Percentiles rank a stretch among this genome's conserved stretches.
These are phyloP conservation scores for Microsporum audouinii DNA, from an alignment of 2,329 filamentous ascomycete species.

Conservation along the genomic window DNA sequence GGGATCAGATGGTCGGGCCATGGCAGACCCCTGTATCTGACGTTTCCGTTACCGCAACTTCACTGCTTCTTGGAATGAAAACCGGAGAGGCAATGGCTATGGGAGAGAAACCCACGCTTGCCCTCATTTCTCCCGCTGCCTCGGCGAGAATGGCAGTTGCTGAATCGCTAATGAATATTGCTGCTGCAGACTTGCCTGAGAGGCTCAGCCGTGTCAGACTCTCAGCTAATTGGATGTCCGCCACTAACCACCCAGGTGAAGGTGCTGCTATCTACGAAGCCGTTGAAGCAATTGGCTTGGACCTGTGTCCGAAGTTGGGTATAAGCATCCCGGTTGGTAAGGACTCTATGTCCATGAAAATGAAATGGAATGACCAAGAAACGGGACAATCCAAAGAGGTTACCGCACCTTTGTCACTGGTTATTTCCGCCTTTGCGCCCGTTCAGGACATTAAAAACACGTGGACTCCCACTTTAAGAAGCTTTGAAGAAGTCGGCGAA, in stretches of 20 bases:
- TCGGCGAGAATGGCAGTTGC: conserved; percentile 95
- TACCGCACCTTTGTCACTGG: conserved; percentile 78
- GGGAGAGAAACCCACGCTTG: conserved; percentile 82
- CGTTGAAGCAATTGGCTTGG: conserved; percentile 83
- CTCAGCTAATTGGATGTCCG: conserved; percentile 98
- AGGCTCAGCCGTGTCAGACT: conserved; percentile 70
- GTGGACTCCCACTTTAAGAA: conserved; percentile 82
- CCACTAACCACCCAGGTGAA: conserved; percentile 85
- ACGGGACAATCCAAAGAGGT: conserved; percentile 65
- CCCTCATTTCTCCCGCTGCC: conserved; percentile 76
- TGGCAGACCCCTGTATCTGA: conserved; percentile 94
- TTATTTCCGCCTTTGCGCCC: conserved; percentile 81
- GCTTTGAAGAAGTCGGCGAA: conserved; percentile 77
- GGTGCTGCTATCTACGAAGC: conserved; percentile 87
- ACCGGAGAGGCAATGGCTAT: conserved; percentile 96
- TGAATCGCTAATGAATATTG: conserved; percentile 86
- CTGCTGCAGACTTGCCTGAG: conserved; percentile 62
- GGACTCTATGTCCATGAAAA: conserved; percentile 98
- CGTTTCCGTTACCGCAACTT: conserved; percentile 81
- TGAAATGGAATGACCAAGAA: conserved; percentile 70
- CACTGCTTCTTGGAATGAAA: conserved; percentile 58
- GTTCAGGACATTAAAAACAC: conserved; percentile 74
- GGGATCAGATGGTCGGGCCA: conserved; percentile 91
- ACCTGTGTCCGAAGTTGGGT: conserved; percentile 79
- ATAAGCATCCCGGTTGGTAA: conserved; percentile 94